Conservation (phyloP, 805 yeast genomes). For the Candida sphagnicola region DNA sequence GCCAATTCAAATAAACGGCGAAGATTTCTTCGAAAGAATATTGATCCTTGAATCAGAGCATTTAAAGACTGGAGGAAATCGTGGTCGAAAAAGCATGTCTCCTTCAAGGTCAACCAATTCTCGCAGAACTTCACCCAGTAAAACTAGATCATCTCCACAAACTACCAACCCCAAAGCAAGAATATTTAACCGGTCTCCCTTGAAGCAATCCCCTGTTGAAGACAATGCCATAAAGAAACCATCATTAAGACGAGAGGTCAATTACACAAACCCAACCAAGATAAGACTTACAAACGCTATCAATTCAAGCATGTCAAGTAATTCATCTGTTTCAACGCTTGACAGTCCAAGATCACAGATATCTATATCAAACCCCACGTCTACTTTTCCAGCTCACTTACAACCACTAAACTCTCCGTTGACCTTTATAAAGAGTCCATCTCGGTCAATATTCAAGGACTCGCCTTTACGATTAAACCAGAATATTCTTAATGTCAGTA, state of each 20-base stretch:
- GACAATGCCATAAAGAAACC: conserved; percentile 7
- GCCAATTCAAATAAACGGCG: conserved; percentile 42
- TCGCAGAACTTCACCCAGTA: conserved; percentile 9
- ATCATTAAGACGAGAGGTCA: conserved; percentile 3
- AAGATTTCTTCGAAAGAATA: conserved; percentile 40
- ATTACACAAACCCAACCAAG: conserved; percentile 10
- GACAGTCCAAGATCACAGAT: conserved; percentile 9
- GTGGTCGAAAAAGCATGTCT: conserved; percentile 1
- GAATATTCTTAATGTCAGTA: neutral
- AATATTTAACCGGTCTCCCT: conserved; percentile 2
- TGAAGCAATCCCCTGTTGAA: conserved; percentile 8
- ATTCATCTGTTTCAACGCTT: conserved; percentile 6
- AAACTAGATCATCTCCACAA: conserved; percentile 2
- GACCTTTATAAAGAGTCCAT: neutral
- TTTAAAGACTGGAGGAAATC: neutral
- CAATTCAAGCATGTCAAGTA: conserved; percentile 8
- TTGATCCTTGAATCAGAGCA: conserved; percentile 27
- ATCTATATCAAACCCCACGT: neutral
- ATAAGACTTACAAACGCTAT: conserved; percentile 10
- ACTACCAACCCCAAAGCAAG: conserved; percentile 1
- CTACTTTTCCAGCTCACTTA: conserved; percentile 7
- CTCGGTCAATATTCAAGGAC: neutral
- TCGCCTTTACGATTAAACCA: conserved; percentile 1
- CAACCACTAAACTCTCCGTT: conserved; percentile 17
- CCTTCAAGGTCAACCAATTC: neutral